phyloP scores from a whole-genome alignment of 2,329 filamentous ascomycete species.

The Aspergillus pseudoglaucus region DNA sequence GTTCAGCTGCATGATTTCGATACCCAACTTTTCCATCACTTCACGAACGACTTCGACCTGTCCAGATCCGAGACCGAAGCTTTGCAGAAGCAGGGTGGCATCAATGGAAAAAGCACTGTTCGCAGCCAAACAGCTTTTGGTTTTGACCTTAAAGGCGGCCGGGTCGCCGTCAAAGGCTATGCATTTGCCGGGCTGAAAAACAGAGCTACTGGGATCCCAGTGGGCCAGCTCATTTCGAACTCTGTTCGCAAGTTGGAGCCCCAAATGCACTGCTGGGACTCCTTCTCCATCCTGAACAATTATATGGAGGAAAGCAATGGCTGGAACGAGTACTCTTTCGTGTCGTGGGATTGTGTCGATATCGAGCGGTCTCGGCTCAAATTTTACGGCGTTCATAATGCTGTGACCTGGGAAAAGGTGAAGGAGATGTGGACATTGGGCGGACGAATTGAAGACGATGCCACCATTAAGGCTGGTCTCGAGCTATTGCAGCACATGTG shows the following conservation, averaged over 20 bases:
- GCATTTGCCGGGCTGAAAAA: conserved; percentile 11
- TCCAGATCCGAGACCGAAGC: neutral
- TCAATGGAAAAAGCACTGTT: neutral
- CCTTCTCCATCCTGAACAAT: neutral
- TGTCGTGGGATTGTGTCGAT: conserved; percentile 9
- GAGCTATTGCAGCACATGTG: conserved; percentile 1
- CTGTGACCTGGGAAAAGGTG: conserved; percentile 1
- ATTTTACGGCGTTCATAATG: conserved; percentile 2
- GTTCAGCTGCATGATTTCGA: neutral
- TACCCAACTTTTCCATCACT: neutral
- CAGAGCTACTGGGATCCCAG: neutral
- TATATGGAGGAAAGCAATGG: conserved; percentile 7
- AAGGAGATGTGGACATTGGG: conserved; percentile 7
- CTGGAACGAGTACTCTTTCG: conserved; percentile 6
- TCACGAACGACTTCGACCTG: neutral
- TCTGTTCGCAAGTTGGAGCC: conserved; percentile 1
- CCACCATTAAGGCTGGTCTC: conserved; percentile 1
- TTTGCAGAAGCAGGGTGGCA: neutral
- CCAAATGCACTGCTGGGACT: neutral
- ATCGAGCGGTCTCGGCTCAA: conserved; percentile 6
- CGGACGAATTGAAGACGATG: neutral
- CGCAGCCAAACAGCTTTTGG: conserved; percentile 12
- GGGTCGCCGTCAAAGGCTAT: conserved; percentile 13
- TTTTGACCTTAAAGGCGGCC: conserved; percentile 8
- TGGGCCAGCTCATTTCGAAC: neutral